phyloP scores from a whole-genome alignment of 306 rosid genomes.

The Cicer bijugum region DNA sequence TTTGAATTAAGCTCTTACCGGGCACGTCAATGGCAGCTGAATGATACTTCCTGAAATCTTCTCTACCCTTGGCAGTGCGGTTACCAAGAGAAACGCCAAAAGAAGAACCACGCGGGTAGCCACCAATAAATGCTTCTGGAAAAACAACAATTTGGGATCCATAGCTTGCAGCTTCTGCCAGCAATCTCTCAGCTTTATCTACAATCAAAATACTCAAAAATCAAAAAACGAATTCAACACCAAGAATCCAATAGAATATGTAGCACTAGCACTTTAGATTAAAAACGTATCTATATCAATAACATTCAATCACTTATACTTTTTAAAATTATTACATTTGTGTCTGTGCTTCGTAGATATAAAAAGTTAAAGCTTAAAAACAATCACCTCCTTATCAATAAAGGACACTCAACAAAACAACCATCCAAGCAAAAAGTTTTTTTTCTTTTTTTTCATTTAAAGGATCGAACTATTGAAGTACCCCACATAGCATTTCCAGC shows the following conservation, averaged over 20 bases:
- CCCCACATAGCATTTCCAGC: too few species aligned
- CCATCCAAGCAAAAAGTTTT: neutral
- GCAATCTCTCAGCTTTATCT: conserved; percentile 93
- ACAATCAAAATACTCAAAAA: conserved; percentile 19
- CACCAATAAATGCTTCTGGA: conserved; percentile 96
- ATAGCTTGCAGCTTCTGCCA: conserved; percentile 82
- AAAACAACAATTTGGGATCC: conserved; percentile 91
- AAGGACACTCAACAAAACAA: neutral
- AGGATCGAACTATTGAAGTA: too few species aligned
- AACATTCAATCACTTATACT: too few species aligned
- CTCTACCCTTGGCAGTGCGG: conserved; percentile 76
- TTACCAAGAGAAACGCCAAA: conserved; percentile 73
- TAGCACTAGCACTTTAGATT: too few species aligned
- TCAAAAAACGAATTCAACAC: neutral
- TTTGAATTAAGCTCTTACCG: conserved; percentile 49
- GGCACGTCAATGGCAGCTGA: conserved; percentile 87
- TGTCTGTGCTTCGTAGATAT: too few species aligned
- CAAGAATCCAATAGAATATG: too few species aligned
- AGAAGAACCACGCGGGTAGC: conserved; percentile 87
- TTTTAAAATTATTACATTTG: too few species aligned
- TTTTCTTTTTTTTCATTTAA: too few species aligned
- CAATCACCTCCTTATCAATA: neutral
- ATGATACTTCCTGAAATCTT: conserved; percentile 84
- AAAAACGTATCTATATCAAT: too few species aligned
- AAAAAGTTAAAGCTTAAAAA: neutral